Evolutionary conservation across 106 monocot species (phyloP).

Genomic region (Acanthochlamys bracteata): DNA sequence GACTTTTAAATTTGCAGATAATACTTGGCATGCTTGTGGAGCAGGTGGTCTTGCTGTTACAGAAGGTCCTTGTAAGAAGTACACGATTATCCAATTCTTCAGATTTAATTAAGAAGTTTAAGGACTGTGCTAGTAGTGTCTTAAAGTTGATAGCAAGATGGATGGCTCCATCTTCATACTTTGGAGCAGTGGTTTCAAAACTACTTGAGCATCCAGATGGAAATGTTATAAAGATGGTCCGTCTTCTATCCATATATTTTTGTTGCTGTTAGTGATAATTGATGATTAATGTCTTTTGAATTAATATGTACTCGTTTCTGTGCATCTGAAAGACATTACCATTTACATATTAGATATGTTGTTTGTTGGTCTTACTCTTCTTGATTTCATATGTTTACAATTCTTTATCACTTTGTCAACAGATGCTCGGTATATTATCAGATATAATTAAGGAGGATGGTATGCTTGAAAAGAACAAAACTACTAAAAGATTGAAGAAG

Average conservation of each 20-base stretch:
- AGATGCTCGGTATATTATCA: slow-evolving; percentile 61
- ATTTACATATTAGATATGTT: too few relatives aligned
- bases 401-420: slow-evolving; percentile 2
- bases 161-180: slow-evolving; percentile 64
- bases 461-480: slow-evolving; percentile 29
- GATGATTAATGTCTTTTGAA: too few relatives aligned
- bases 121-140: slow-evolving; percentile 25
- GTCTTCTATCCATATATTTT: background rate
- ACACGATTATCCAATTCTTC: slow-evolving; percentile 18
- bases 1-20: slow-evolving; percentile 24
- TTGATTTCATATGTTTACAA: too few relatives aligned
- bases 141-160: slow-evolving; percentile 43
- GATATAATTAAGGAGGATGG: slow-evolving; percentile 45
- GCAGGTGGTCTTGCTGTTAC: slow-evolving; percentile 50
- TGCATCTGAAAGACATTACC: too few relatives aligned
- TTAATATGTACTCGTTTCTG: too few relatives aligned
- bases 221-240: slow-evolving; percentile 69
- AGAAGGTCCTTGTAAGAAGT: slow-evolving; percentile 25
- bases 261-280: too few relatives aligned
- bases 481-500: slow-evolving; percentile 17
- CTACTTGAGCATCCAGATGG: slow-evolving; percentile 40
- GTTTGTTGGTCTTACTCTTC: too few relatives aligned
- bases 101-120: slow-evolving; percentile 25
- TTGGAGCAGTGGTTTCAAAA: slow-evolving; percentile 39
- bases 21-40: slow-evolving; percentile 67